Evolutionary conservation across 306 rosid species (phyloP), one percentile per base, ranked within the genome.

Genomic region (Malus fusca): DNA sequence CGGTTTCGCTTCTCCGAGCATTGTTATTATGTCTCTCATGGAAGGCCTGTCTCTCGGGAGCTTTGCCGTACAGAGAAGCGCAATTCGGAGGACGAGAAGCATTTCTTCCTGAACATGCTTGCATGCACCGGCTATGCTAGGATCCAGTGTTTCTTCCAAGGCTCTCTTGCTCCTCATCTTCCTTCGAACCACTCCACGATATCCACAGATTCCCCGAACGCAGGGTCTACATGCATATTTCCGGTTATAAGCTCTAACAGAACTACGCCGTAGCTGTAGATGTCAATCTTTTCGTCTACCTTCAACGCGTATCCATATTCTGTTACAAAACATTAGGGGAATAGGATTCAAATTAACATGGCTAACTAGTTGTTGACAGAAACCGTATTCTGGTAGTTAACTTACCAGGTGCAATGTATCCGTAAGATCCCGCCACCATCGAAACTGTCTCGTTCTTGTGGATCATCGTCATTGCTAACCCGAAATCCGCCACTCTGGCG

Each of bases 371-470:
- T 43, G 26, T 35, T 28, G 13, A 61, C 10, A 3, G 19, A 4
- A 48, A 48, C 55, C 3, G 21, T 48, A 48, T 48, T 48, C 55
- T 15, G 55, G 55, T 48, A 48, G 15, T 48, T 48, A 48, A 64
- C 82, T 80, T 65, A 95, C 99, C 99, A 22, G 98, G 99, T 35
- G 99, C 98, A 8, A 96, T 96, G 37, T 96, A 96, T 71, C 99
- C 99, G 4, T 91, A 96, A 62, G 98, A 92, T 77, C 99, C 99
- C 1, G 92, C 97, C 58, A 96, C 95, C 77, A 78, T 85, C 5
- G 99, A 89, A 78, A 96, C 93, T 17, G 98, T 90, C 84, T 88
- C 96, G 25, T 88, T 86, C 86, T 90, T 90, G 2, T 85, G 93
- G 69, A 85, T 79, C 90, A 96, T 89, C 89, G 85, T 91, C 75